Evolutionary conservation across 2,329 filamentous ascomycete species (phyloP).

Genomic region (Claviceps sp.): DNA sequence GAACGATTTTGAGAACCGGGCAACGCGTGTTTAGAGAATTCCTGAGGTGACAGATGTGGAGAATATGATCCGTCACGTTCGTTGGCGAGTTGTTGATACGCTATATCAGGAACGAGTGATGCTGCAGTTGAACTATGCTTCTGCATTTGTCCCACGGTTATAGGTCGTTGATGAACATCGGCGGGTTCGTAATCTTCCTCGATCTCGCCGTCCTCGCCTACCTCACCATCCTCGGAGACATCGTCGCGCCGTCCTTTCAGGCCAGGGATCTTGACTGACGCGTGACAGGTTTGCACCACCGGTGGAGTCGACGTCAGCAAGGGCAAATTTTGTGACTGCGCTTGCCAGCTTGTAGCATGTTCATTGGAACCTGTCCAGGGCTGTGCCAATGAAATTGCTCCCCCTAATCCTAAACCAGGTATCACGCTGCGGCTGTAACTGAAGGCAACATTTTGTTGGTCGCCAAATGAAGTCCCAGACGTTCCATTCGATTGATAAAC

Average conservation of each 20-base stretch:
- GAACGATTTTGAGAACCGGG: neutral
- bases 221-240: conserved; percentile 56
- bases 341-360: neutral
- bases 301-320: neutral
- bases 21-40: conserved; percentile 16
- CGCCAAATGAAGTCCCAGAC: neutral
- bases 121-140: neutral
- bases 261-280: conserved; percentile 3
- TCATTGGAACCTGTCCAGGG: conserved; percentile 9
- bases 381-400: conserved; percentile 8
- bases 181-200: conserved; percentile 41
- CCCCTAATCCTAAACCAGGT: conserved; percentile 20
- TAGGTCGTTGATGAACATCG: conserved; percentile 2
- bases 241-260: conserved; percentile 4
- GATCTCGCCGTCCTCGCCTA: conserved; percentile 52
- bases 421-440: conserved; percentile 13
- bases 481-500: conserved; percentile 3
- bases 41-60: conserved; percentile 35
- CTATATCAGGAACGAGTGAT: neutral
- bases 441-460: conserved; percentile 14
- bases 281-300: neutral
- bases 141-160: neutral
- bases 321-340: neutral
- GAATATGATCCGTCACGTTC: conserved; percentile 41
- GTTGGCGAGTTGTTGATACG: conserved; percentile 8